A percentile compares a stretch with the other conserved stretches of the same genome.
Conservation (phyloP, 2,329 filamentous ascomycete species). For the Aspergillus ochraceoroseus region DNA sequence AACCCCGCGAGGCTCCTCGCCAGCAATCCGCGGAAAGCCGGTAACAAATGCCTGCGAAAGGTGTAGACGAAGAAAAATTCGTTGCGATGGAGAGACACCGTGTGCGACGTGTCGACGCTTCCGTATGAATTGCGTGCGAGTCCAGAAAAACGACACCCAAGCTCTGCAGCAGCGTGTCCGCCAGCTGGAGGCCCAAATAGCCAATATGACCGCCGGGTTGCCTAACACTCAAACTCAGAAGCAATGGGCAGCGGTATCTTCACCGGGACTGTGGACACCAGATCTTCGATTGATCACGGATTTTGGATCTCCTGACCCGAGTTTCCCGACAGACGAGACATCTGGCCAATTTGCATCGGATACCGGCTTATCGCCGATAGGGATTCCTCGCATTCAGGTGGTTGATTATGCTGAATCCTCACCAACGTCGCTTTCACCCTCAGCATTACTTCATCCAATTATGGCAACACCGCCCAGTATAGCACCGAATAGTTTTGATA, state of each 20-base stretch:
- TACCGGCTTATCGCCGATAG: slow-evolving; percentile 1
- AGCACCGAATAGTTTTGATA: not conserved
- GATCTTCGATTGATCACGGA: slow-evolving; percentile 1
- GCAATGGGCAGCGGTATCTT: not conserved
- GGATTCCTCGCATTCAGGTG: slow-evolving; percentile 15
- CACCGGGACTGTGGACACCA: slow-evolving; percentile 2
- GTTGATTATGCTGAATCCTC: slow-evolving; percentile 12
- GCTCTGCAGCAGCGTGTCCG: slow-evolving; percentile 15
- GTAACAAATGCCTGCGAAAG: slow-evolving; percentile 15
- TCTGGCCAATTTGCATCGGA: not conserved
- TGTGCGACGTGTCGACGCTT: slow-evolving; percentile 18
- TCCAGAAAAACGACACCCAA: slow-evolving; percentile 12
- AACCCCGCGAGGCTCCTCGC: not conserved
- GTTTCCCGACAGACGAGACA: not conserved
- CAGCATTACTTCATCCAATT: slow-evolving; percentile 6
- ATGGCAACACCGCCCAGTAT: not conserved
- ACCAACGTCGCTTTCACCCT: slow-evolving; percentile 2
- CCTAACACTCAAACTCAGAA: not conserved
- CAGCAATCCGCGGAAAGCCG: slow-evolving; percentile 11
- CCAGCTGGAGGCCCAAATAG: slow-evolving; percentile 15
- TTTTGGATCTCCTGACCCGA: slow-evolving; percentile 1
- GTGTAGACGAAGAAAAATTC: slow-evolving; percentile 17
- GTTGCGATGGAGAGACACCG: slow-evolving; percentile 18
- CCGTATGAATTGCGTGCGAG: slow-evolving; percentile 13
- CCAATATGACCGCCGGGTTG: slow-evolving; percentile 8